These are phyloP conservation scores for Candida vaughaniae DNA, from an alignment of 805 yeast genomes.

Conservation along the genomic window DNA sequence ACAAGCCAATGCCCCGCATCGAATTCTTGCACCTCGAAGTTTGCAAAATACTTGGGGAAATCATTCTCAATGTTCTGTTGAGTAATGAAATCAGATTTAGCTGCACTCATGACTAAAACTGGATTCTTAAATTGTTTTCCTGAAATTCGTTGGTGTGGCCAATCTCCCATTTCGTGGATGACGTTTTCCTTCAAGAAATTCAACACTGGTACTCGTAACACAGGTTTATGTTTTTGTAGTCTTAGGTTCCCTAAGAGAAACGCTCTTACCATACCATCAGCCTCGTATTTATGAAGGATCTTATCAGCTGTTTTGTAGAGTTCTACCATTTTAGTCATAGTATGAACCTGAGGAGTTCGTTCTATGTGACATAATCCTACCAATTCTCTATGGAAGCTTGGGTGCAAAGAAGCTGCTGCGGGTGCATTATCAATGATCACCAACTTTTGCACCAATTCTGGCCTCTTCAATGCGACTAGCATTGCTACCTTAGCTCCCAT, in stretches of 20 bases:
- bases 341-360: neutral
- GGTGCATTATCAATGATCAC: conserved; percentile 54
- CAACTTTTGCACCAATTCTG: conserved; percentile 38
- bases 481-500: conserved; percentile 63
- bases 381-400: conserved; percentile 33
- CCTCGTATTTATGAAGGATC: conserved; percentile 24
- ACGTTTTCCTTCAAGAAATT: conserved; percentile 19
- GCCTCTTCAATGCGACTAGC: conserved; percentile 41
- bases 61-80: conserved; percentile 20
- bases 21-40: conserved; percentile 17
- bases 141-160: conserved; percentile 21
- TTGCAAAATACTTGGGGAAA: conserved; percentile 27
- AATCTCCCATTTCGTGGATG: conserved; percentile 19
- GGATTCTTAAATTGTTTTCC: conserved; percentile 24
- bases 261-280: conserved; percentile 25
- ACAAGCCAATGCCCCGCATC: conserved; percentile 41
- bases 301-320: conserved; percentile 16
- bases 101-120: conserved; percentile 45
- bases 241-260: conserved; percentile 39
- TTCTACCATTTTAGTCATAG: neutral
- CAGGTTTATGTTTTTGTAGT: conserved; percentile 9
- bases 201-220: conserved; percentile 20
- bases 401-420: conserved; percentile 25
- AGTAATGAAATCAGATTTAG: conserved; percentile 40
- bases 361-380: conserved; percentile 41